Conservation (phyloP, 106 monocot genomes). For the Apostasia ramifera region DNA sequence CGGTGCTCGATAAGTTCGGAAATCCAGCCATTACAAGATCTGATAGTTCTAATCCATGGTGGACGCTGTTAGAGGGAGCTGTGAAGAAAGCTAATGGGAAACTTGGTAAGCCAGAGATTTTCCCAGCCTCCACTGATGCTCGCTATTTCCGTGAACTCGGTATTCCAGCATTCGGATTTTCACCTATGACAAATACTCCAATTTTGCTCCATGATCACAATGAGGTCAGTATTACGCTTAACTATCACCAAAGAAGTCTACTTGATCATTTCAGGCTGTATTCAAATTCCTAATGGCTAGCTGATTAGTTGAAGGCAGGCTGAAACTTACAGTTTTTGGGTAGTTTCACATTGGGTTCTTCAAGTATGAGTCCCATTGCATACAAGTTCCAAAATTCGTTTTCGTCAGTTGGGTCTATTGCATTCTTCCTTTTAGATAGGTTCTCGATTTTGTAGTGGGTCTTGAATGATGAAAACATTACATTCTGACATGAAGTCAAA, state of each 20-base stretch:
- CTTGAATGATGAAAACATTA: too few relatives aligned
- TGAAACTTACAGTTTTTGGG: too few relatives aligned
- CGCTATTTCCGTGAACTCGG: constrained; percentile 62
- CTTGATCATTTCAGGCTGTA: too few relatives aligned
- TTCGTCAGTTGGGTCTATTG: too few relatives aligned
- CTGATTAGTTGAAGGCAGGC: too few relatives aligned
- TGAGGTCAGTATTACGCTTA: constrained; percentile 46
- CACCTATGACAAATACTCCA: constrained; percentile 94
- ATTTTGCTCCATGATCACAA: constrained; percentile 89
- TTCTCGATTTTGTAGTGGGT: too few relatives aligned
- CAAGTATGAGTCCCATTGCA: too few relatives aligned
- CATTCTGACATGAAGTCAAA: too few relatives aligned
- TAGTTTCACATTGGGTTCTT: too few relatives aligned
- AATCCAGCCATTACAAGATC: constrained; percentile 59
- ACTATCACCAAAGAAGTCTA: background rate
- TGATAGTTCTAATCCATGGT: constrained; percentile 86
- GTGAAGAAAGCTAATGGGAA: constrained; percentile 64
- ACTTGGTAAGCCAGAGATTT: constrained; percentile 81
- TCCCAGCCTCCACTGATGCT: constrained; percentile 94
- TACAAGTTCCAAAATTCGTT: too few relatives aligned
- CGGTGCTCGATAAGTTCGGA: constrained; percentile 62
- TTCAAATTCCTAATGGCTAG: too few relatives aligned
- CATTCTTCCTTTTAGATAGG: too few relatives aligned
- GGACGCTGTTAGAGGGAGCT: constrained; percentile 56
- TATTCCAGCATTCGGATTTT: constrained; percentile 93